Evolutionary conservation across 177 flowering plant species (phyloP).

Genomic region (Vitis hybrid): DNA sequence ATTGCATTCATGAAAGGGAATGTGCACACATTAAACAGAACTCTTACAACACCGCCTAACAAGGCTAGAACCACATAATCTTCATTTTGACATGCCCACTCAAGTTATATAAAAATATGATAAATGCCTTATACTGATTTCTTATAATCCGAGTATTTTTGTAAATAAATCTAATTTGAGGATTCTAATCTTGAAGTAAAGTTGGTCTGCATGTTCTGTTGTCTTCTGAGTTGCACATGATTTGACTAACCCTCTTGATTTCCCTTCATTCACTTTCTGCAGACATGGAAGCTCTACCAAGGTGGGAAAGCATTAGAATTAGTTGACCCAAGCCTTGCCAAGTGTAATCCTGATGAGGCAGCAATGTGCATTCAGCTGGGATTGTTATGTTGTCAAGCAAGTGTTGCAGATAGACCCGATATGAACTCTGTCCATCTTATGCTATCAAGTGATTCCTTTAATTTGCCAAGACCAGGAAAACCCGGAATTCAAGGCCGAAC

Average conservation of each 20-base stretch:
- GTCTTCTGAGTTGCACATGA: background rate
- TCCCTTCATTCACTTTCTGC: slow-evolving; percentile 6
- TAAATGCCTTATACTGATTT: no score
- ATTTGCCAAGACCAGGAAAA: slow-evolving; percentile 64
- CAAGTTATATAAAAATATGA: no score
- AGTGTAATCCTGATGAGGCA: slow-evolving; percentile 45
- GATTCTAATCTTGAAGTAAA: background rate
- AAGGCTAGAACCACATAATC: no score
- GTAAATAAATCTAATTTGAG: background rate
- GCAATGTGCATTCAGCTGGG: slow-evolving; percentile 78
- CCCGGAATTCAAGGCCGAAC: slow-evolving; percentile 75
- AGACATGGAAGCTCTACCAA: slow-evolving; percentile 72
- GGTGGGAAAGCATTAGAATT: slow-evolving; percentile 49
- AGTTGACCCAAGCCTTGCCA: slow-evolving; percentile 45
- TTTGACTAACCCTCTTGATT: background rate
- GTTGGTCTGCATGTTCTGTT: background rate
- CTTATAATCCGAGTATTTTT: no score
- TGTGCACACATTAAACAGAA: no score
- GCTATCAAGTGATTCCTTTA: slow-evolving; percentile 70
- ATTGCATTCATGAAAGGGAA: no score
- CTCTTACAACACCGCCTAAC: no score
- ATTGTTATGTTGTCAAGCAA: slow-evolving; percentile 75
- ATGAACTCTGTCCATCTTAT: slow-evolving; percentile 70
- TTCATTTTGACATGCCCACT: no score
- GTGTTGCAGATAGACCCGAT: slow-evolving; percentile 59